Conservation (phyloP, 441 rosid genomes). For the Viola pubescens region DNA sequence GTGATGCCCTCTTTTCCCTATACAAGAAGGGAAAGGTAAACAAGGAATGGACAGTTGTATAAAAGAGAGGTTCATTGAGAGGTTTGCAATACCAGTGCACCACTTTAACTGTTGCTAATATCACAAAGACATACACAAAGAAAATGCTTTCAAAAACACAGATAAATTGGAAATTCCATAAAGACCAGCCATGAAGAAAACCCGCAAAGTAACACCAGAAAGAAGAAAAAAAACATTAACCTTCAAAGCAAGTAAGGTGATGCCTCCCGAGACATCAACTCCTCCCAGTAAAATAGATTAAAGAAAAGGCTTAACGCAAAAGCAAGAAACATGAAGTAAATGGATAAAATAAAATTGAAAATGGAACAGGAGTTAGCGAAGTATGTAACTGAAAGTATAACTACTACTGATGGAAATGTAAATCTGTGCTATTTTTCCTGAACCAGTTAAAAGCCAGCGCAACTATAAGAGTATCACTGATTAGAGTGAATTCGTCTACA, state of each 20-base stretch:
- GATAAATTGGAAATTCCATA: background rate
- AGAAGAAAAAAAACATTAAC: background rate
- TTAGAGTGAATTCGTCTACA: too few relatives aligned
- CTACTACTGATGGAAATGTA: too few relatives aligned
- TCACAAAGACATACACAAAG: background rate
- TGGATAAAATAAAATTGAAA: too few relatives aligned
- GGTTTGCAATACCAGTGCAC: background rate
- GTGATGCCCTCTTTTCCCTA: conserved; percentile 95
- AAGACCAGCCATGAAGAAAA: background rate
- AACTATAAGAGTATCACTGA: too few relatives aligned
- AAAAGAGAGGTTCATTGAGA: background rate
- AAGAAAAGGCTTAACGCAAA: background rate
- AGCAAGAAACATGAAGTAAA: too few relatives aligned
- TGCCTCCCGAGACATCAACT: background rate
- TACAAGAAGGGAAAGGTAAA: conserved; percentile 13
- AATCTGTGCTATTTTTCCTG: too few relatives aligned
- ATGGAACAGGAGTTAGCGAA: too few relatives aligned
- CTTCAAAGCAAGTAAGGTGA: background rate
- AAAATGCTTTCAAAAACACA: background rate
- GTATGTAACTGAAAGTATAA: too few relatives aligned
- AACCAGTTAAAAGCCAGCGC: too few relatives aligned
- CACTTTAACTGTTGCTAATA: background rate
- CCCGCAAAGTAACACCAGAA: background rate
- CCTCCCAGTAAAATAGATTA: background rate
- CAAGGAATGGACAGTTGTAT: background rate